A percentile compares a stretch with the other conserved stretches of the same genome.
Conservation (phyloP, 1,139 yeast genomes). For the Magnusiomyces magnusii region DNA sequence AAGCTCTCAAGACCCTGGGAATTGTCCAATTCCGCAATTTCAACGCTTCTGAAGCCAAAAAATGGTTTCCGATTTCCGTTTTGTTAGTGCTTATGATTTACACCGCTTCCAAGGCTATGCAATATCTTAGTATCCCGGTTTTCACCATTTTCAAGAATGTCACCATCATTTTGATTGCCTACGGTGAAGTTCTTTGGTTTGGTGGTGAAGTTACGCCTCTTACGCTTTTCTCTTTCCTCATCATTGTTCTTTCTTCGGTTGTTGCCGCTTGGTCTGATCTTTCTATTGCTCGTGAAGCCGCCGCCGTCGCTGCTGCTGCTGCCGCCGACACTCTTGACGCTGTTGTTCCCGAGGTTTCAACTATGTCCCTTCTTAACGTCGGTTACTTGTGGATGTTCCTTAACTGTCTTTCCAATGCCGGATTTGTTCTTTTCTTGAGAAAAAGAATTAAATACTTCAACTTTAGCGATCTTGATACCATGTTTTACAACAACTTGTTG, state of each 20-base stretch:
- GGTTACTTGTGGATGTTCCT: slow-evolving; percentile 97
- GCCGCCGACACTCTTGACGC: slow-evolving; percentile 28
- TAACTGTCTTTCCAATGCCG: slow-evolving; percentile 90
- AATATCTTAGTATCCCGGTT: slow-evolving; percentile 85
- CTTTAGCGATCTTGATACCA: slow-evolving; percentile 96
- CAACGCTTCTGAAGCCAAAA: slow-evolving; percentile 81
- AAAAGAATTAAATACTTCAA: slow-evolving; percentile 95
- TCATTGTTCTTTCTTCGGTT: slow-evolving; percentile 90
- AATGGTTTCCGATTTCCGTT: slow-evolving; percentile 86
- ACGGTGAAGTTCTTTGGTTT: slow-evolving; percentile 97
- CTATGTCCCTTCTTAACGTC: slow-evolving; percentile 36
- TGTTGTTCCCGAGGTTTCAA: slow-evolving; percentile 24
- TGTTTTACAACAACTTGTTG: slow-evolving; percentile 92
- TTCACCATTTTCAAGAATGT: slow-evolving; percentile 97
- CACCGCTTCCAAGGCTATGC: slow-evolving; percentile 93
- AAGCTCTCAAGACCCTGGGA: slow-evolving; percentile 61
- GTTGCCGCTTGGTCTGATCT: slow-evolving; percentile 93
- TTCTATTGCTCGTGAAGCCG: slow-evolving; percentile 30
- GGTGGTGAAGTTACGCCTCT: slow-evolving; percentile 87
- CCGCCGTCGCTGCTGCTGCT: slow-evolving; percentile 30
- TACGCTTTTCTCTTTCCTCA: slow-evolving; percentile 78
- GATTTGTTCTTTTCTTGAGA: slow-evolving; percentile 91
- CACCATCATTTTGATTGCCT: slow-evolving; percentile 93
- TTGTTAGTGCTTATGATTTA: slow-evolving; percentile 89
- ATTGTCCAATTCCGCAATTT: slow-evolving; percentile 81